Conservation (phyloP, 2,329 filamentous ascomycete genomes). For the Alternaria burnsii region DNA sequence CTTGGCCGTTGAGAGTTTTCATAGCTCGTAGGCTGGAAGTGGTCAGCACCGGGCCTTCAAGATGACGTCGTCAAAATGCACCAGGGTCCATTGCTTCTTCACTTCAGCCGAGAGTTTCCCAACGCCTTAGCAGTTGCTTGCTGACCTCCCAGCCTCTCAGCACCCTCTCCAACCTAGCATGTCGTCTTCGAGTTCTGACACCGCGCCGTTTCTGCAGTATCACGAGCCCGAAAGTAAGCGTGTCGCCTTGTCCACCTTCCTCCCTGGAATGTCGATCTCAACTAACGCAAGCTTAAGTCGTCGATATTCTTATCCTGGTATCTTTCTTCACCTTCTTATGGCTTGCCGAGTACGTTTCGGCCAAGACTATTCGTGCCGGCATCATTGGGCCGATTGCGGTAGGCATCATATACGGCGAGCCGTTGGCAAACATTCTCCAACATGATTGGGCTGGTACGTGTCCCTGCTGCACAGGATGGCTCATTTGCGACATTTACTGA, state of each 20-base stretch:
- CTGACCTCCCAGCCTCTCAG: not conserved
- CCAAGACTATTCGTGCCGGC: constrained; percentile 18
- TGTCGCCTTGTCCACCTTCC: not conserved
- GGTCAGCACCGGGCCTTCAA: not conserved
- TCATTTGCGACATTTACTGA: not conserved
- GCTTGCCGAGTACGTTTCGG: constrained; percentile 20
- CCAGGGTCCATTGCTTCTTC: not conserved
- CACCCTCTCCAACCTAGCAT: not conserved
- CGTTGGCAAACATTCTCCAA: constrained; percentile 20
- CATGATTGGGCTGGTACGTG: constrained; percentile 16
- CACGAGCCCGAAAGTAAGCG: constrained; percentile 17
- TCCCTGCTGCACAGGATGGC: not conserved
- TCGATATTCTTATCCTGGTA: constrained; percentile 20
- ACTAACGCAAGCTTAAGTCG: constrained; percentile 10
- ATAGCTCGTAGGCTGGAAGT: not conserved
- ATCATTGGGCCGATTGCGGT: constrained; percentile 20
- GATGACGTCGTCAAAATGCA: constrained; percentile 1
- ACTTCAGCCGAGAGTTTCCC: not conserved
- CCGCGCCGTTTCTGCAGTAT: constrained; percentile 17
- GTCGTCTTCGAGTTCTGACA: not conserved
- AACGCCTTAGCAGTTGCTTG: constrained; percentile 8
- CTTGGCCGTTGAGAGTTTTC: not conserved
- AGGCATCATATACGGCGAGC: constrained; percentile 20
- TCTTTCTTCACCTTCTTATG: constrained; percentile 24
- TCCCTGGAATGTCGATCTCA: not conserved